phyloP scores from a whole-genome alignment of 148 eudicot genomes.

The Tetragonia tetragonoides region DNA sequence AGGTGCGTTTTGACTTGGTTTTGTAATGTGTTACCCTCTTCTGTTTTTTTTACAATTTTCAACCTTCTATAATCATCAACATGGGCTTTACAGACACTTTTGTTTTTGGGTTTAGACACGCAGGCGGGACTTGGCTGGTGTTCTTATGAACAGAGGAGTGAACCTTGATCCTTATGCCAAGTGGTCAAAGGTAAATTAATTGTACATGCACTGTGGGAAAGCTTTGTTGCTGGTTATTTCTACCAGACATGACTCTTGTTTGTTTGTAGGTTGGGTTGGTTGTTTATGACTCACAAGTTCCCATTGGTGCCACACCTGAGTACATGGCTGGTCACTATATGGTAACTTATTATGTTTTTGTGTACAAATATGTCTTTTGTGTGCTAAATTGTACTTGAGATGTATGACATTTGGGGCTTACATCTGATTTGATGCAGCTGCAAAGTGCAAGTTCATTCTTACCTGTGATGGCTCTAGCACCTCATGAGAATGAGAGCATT shows the following conservation, averaged over 20 bases:
- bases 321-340: slow-evolving; percentile 97
- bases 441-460: slow-evolving; percentile 90
- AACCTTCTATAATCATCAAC: background rate
- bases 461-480: slow-evolving; percentile 96
- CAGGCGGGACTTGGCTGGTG: slow-evolving; percentile 88
- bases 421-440: slow-evolving; percentile 48
- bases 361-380: background rate
- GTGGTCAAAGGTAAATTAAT: slow-evolving; percentile 78
- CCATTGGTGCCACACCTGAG: slow-evolving; percentile 95
- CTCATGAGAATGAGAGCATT: slow-evolving; percentile 79
- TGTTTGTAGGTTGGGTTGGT: slow-evolving; percentile 78
- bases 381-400: background rate
- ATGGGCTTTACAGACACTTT: background rate
- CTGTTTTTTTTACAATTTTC: slow-evolving; percentile 4
- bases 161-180: slow-evolving; percentile 87
- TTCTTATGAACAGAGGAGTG: slow-evolving; percentile 89
- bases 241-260: background rate
- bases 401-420: slow-evolving; percentile 18
- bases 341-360: slow-evolving; percentile 39
- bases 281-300: slow-evolving; percentile 95
- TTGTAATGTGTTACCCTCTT: slow-evolving; percentile 8
- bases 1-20: slow-evolving; percentile 40
- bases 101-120: slow-evolving; percentile 56
- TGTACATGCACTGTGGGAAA: background rate
- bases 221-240: background rate